Evolutionary conservation across 345 rosid genomes (phyloP), one percentile per base, ranked within the genome.

Genomic region (Hirschfeldia incana): DNA sequence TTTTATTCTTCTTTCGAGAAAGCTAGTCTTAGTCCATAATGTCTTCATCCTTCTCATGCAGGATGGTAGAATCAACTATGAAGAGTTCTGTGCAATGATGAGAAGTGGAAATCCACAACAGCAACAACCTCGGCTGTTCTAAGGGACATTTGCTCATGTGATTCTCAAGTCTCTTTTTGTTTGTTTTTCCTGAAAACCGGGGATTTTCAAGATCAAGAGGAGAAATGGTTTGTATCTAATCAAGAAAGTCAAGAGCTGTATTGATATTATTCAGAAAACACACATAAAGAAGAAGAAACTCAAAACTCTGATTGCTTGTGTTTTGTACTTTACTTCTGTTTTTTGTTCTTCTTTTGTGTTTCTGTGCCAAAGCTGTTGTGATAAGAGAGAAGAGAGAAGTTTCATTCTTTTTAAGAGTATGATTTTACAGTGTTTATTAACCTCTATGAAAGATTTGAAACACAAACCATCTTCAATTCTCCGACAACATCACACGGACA

Each of bases 41-140:
- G 8, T 53, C 65, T 12, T 21, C 3, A 21, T 62, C 5, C 15
- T 42, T 10, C 49, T 15, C 51, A 72, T 66, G 73, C 84, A 92
- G 98, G 98, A 92, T 63, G 98, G 98, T 55, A 92, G 83, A 76
- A 94, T 94, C 85, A 90, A 87, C 85, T 91, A 89, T 6, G 89
- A 89, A 7, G 98, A 94, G 73, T 94, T 94, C 77, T 84, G 92
- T 0, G 78, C 89, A 0, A 94, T 92, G 97, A 94, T 94, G 98
- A 89, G 86, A 85, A 90, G 93, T 37, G 97, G 98, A 72, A 85
- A 85, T 72, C 94, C 85, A 62, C 87, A 84, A 49, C 90, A 86
- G 36, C 83, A 84, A 49, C 90, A 86, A 37, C 83, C 76, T 1
- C 85, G 57, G 70, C 87, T 85, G 72, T 87, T 88, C 61, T 87